Evolutionary conservation across 495 filamentous ascomycete genomes (phyloP), one percentile per base, ranked within the genome.

Genomic region (Hyaloscypha variabilis): DNA sequence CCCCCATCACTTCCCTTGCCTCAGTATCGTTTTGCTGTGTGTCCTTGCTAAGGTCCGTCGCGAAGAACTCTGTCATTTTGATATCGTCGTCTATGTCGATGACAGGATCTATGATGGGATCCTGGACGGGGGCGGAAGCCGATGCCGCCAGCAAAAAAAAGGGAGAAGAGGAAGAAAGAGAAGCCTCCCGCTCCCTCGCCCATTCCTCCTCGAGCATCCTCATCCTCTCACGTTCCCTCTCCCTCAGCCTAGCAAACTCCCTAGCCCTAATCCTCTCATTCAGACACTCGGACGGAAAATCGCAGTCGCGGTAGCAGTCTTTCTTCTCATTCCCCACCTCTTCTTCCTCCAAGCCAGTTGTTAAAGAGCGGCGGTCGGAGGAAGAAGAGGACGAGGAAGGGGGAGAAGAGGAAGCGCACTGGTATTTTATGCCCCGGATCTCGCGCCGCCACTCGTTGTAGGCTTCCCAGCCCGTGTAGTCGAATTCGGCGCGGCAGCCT

Each of bases 281-380:
- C 13, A 71, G 64, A 54, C 80, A 83, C 64, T 83, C 76, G 8
- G 69, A 72, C 1, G 80, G 81, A 25, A 66, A 81, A 59, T 81
- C 76, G 58, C 80, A 83, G 62, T 81, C 76, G 0, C 61, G 11
- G 69, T 66, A 75, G 67, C 81, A 83, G 66, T 77, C 50, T 14
- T 29, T 54, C 46, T 60, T 14, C 26, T 28, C 1, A 8, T 42
- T 23, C 24, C 23, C 51, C 8, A 13, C 13, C 51, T 54, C 23
- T 0, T n/a, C 8, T n/a, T n/a, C n/a, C n/a, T n/a, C n/a, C n/a
- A n/a, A n/a, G n/a, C n/a, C n/a, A n/a, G n/a, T n/a, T n/a, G n/a
- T n/a, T n/a, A n/a, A n/a, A n/a, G n/a, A n/a, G n/a, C n/a, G n/a
- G n/a, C n/a, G n/a, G n/a, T n/a, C n/a, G n/a, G n/a, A n/a, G n/a